Base-by-base conservation (phyloP, 2,329 filamentous ascomycete genomes). In the Penicillium hesseltinei region DNA sequence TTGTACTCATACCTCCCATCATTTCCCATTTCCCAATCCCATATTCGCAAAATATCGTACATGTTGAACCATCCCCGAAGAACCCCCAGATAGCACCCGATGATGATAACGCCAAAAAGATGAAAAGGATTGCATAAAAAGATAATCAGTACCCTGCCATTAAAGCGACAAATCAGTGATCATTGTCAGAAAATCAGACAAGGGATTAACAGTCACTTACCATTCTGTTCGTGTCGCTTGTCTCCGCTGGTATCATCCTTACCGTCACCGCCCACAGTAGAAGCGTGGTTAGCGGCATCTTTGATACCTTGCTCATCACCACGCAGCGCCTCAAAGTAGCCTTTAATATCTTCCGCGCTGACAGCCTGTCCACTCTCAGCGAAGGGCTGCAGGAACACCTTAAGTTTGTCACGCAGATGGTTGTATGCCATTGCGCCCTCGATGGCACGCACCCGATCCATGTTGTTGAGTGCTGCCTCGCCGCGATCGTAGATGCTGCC, bases 391-490 rank as follows among this genome's bases (percentile, higher is more conserved):
- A 99, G 85, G 73, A 99, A 97, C 0, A 88, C 88, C 80, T 93
- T 96, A n/a, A 99, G 86, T 71, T 93, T 92, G 70, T 97, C 92
- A 71, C 95, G 94, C 59, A 99, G 83, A 68, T 96, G 89, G 69
- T 97, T 97, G 76, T 97, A 99, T 0, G 92, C 93, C 92, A 97
- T 97, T 45, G 96, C 93, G 17, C 94, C 94, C 73, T 99, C 90
- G 55, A 99, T 96, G 5, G 94, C 94, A 15, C 88, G 84, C 8
- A 97, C 93, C 2, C 94, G 89, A 71, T 99, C 94, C 56, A 99
- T 88, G 67, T 91, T 95, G 71, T 88, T 91, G 29, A 99, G 82
- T 0, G 92, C 93, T 47, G 91, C 93, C 77, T 99, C 94, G 46
- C 94, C 94, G 19, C 92, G 90, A 49, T 97, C 92, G 35, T 95